These are phyloP conservation scores for Ceratocystis eucalypticola DNA, from an alignment of 2,329 filamentous ascomycete genomes.

Conservation along the genomic window DNA sequence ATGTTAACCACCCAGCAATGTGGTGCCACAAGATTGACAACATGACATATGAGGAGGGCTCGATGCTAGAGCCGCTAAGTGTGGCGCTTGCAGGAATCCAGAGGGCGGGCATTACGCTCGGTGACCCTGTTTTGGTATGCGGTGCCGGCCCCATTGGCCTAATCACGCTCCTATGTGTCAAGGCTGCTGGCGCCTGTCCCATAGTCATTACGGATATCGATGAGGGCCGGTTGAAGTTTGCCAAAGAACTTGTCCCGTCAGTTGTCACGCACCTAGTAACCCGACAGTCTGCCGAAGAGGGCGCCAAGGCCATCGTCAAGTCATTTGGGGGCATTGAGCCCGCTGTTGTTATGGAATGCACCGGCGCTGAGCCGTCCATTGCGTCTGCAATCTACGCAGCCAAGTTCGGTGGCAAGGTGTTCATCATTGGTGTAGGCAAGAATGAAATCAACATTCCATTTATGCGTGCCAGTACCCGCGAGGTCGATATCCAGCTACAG, in stretches of 20 bases:
- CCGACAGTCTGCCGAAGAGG: slow-evolving; percentile 51
- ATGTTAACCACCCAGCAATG: slow-evolving; percentile 84
- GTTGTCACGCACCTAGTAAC: slow-evolving; percentile 71
- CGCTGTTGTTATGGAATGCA: slow-evolving; percentile 76
- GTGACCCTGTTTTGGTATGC: slow-evolving; percentile 78
- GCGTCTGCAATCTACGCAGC: slow-evolving; percentile 73
- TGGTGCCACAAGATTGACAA: slow-evolving; percentile 95
- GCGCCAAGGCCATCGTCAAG: slow-evolving; percentile 52
- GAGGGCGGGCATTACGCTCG: slow-evolving; percentile 63
- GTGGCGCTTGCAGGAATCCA: slow-evolving; percentile 84
- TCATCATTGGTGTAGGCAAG: slow-evolving; percentile 89
- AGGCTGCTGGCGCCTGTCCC: slow-evolving; percentile 77
- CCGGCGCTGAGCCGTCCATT: slow-evolving; percentile 83
- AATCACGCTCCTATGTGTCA: slow-evolving; percentile 70
- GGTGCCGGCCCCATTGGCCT: slow-evolving; percentile 90
- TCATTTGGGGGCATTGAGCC: slow-evolving; percentile 70
- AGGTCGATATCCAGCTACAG: slow-evolving; percentile 92
- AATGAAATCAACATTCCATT: slow-evolving; percentile 94
- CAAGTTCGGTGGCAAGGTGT: slow-evolving; percentile 94
- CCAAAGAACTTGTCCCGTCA: slow-evolving; percentile 66
- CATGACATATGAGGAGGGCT: slow-evolving; percentile 85
- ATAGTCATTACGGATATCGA: slow-evolving; percentile 93
- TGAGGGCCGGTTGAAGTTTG: slow-evolving; percentile 69
- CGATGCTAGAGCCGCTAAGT: slow-evolving; percentile 77
- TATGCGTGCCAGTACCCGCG: slow-evolving; percentile 78